Evolutionary conservation across 192 early-diverging fungal species (phyloP), one percentile per base, ranked within the genome.

Genomic region (Mortierella alpina): DNA sequence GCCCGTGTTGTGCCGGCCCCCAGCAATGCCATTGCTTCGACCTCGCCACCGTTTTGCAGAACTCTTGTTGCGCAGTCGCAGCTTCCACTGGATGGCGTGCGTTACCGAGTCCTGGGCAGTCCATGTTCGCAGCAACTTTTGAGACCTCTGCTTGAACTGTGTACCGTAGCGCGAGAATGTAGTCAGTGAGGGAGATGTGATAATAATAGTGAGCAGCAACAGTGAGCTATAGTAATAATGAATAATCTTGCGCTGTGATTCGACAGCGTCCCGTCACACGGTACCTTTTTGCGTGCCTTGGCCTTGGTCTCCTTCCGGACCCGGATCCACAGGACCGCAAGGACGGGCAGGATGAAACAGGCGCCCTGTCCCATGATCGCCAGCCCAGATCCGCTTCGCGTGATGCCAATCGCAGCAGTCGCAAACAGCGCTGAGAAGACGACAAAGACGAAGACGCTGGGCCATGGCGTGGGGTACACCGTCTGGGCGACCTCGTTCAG

Each of bases 81-180:
- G 20, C 48, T 80, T 72, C 77, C 77, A 80, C 51, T 80, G 77
- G 20, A 80, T 80, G 15, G 77, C 77, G n/a, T 72, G 59, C 10
- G 77, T 63, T 31, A 40, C 48, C 40, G 39, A 50, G n/a, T 80
- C 77, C 54, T 72, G 59, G 0, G 51, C 50, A 41, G 77, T 80
- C 77, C 77, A 80, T 51, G 54, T 39, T 13, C 77, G 69, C 2
- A 80, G 65, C 14, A 80, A 60, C 46, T 72, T 80, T 54, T 72
- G 70, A 12, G 77, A 80, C 58, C 45, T n/a, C 1, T 49, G 53
- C 48, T 80, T 80, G 60, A 80, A 80, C 77, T 80, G 14, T 12
- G 15, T 5, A 15, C 40, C 31, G 22, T 17, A 52, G 11, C n/a
- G 22, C 47, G 47, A 52, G 18, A 60, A 41, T 50, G 14, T 1